Evolutionary conservation across 345 rosid species (phyloP).

Genomic region (Syzygium grande): DNA sequence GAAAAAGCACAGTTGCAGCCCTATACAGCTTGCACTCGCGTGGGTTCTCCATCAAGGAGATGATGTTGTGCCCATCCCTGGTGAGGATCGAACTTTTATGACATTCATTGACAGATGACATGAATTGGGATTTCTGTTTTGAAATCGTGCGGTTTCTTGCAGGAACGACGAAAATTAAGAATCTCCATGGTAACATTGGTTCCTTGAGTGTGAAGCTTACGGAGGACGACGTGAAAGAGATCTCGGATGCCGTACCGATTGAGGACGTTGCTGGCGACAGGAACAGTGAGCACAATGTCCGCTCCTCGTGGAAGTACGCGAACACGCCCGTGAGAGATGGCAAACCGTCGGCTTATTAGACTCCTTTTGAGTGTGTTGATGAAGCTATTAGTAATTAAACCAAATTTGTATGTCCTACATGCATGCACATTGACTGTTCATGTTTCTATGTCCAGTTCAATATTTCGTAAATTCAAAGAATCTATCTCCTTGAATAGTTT

Average conservation of each 20-base stretch:
- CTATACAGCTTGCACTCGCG: constrained; percentile 35
- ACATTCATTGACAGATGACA: background rate
- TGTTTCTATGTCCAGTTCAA: too few relatives aligned
- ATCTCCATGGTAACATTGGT: constrained; percentile 12
- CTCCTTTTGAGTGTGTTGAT: background rate
- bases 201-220: constrained; percentile 17
- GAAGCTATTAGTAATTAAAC: background rate
- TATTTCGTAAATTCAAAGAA: too few relatives aligned
- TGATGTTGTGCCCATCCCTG: constrained; percentile 36
- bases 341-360: background rate
- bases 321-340: constrained; percentile 13
- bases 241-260: constrained; percentile 13
- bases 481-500: background rate
- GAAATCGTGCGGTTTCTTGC: constrained; percentile 1
- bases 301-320: constrained; percentile 11
- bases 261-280: constrained; percentile 12
- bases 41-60: constrained; percentile 36
- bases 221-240: constrained; percentile 20
- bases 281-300: background rate
- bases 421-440: too few relatives aligned
- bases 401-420: too few relatives aligned
- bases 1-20: constrained; percentile 12
- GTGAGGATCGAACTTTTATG: constrained; percentile 3
- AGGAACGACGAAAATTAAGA: constrained; percentile 23
- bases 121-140: background rate